phyloP scores from a whole-genome alignment of 2,329 filamentous ascomycete genomes.

The Ophiostoma pallidulum region DNA sequence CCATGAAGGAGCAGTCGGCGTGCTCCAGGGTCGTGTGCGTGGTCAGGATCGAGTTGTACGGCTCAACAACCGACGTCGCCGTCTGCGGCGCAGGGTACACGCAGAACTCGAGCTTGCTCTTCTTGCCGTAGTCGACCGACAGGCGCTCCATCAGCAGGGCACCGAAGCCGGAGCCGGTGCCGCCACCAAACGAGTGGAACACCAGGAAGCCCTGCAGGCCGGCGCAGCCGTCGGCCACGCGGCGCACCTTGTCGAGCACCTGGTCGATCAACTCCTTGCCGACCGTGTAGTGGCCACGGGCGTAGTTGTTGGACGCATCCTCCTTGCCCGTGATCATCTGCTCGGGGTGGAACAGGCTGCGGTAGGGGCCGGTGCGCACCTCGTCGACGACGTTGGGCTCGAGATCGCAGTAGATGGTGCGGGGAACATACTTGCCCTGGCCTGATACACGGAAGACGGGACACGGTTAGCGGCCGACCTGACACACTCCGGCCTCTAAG shows the following conservation, averaged over 20 bases:
- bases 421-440: constrained; percentile 97
- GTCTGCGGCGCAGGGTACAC: constrained; percentile 98
- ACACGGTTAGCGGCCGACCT: not conserved
- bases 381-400: constrained; percentile 99
- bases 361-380: constrained; percentile 95
- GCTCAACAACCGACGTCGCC: constrained; percentile 95
- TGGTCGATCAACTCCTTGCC: constrained; percentile 99
- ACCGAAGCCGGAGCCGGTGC: constrained; percentile 97
- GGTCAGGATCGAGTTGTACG: constrained; percentile 98
- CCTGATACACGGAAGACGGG: no score
- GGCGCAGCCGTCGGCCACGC: constrained; percentile 94
- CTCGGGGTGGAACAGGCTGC: constrained; percentile 95
- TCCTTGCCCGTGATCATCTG: constrained; percentile 99
- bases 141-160: constrained; percentile 98
- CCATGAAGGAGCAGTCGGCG: constrained; percentile 99
- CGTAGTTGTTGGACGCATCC: constrained; percentile 99
- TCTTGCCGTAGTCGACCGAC: constrained; percentile 99
- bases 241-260: constrained; percentile 94
- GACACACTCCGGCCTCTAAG: no score
- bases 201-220: constrained; percentile 98
- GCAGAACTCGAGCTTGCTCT: constrained; percentile 99
- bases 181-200: constrained; percentile 99
- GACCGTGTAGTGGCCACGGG: constrained; percentile 98
- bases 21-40: constrained; percentile 99
- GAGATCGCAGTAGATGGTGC: constrained; percentile 98